Percentiles rank a stretch among this genome's conserved stretches.
phyloP scores from a whole-genome alignment of 2,329 filamentous ascomycete species.

The Phialophora chinensis region DNA sequence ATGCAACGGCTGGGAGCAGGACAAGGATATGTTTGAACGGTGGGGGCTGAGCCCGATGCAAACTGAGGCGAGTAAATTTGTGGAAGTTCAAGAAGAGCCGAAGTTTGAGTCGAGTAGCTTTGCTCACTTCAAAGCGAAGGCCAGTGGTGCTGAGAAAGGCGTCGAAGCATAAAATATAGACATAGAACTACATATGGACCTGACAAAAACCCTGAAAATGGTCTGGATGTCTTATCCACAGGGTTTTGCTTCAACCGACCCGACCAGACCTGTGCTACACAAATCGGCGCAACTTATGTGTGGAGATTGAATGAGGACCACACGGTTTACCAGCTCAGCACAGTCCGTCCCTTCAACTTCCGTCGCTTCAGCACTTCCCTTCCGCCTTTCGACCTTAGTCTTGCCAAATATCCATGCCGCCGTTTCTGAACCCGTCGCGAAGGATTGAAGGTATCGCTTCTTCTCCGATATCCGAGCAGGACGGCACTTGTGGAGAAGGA shows the following conservation, averaged over 20 bases:
- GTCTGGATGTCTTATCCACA: neutral
- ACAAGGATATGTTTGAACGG: slow-evolving; percentile 78
- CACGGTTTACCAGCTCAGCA: slow-evolving; percentile 55
- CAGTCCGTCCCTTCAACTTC: slow-evolving; percentile 59
- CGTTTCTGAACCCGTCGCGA: slow-evolving; percentile 66
- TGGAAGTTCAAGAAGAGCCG: slow-evolving; percentile 32
- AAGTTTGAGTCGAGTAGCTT: slow-evolving; percentile 39
- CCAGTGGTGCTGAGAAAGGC: slow-evolving; percentile 9
- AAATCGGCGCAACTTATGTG: neutral
- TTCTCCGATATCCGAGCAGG: slow-evolving; percentile 54
- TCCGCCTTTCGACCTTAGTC: slow-evolving; percentile 60
- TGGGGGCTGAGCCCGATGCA: slow-evolving; percentile 84
- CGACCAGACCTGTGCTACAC: neutral
- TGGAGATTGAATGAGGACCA: neutral
- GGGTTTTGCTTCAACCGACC: neutral
- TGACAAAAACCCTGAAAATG: neutral
- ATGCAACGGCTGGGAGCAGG: slow-evolving; percentile 89
- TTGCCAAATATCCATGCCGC: slow-evolving; percentile 64
- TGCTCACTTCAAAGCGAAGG: slow-evolving; percentile 28
- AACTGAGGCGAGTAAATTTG: slow-evolving; percentile 41
- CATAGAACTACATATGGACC: slow-evolving; percentile 1
- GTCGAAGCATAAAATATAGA: slow-evolving; percentile 15
- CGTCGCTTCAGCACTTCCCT: slow-evolving; percentile 61
- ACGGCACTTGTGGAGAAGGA: slow-evolving; percentile 53
- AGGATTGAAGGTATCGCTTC: slow-evolving; percentile 61